Evolutionary conservation across 2,329 filamentous ascomycete species (phyloP), one percentile per base, ranked within the genome.

Genomic region (Pseudogymnoascus sp.): DNA sequence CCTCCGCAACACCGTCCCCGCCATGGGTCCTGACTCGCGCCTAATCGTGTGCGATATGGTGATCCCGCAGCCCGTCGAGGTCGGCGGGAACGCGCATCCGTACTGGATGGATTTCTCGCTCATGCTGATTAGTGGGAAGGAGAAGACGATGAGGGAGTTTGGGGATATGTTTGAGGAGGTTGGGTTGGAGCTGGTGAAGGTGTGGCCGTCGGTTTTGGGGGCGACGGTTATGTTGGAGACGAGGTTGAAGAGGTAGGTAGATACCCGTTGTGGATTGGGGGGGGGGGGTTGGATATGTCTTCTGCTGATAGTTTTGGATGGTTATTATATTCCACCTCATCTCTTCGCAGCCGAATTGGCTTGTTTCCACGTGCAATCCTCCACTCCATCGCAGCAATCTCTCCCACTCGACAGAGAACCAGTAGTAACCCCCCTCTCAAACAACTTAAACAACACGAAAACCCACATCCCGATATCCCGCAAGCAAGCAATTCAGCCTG

Each of bases 1-100:
- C 21, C 62, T 76, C 12, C 63, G 61, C 31, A 66, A 71, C 18
- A 65, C 70, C 6, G 65, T 65, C 2, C 64, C 65, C 39, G 68
- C 68, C 7, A 72, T 75, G 69, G 69, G 63, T 8, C 69, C 66
- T 62, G 67, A 73, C 63, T 73, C 74, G 1, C 71, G 73, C 1
- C 67, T 75, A 1, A 68, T 76, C 12, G 67, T 77, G 21, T 75
- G 73, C 61, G 74, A 77, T 51, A 72, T 73, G 65, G 54, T 77
- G 8, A 66, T 76, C 16, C 75, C 74, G 0, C 72, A 74, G 10
- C 68, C 64, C 60, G 73, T 73, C 1, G 66, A 71, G 5, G 66
- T 68, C 10, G 67, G 68, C 10, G 69, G 68, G 16, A 66, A 69
- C 23, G 66, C 65, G 62, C 69, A 71, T 18, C 64, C 73, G 0